Conservation (phyloP, 2,329 filamentous ascomycete species). For the Fusarium incarnatum region DNA sequence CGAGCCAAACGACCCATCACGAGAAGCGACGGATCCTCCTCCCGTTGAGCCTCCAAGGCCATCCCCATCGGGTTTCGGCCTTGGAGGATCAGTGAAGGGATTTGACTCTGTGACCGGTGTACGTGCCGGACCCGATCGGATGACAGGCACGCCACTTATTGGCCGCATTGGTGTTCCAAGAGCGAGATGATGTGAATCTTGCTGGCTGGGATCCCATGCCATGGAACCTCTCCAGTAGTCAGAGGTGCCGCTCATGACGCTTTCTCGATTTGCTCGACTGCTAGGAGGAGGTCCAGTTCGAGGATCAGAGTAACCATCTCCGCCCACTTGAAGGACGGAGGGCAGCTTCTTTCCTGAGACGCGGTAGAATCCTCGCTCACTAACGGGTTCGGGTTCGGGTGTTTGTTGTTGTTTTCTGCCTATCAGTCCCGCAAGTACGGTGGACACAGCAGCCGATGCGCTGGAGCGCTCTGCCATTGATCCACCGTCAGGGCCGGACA, state of each 20-base stretch:
- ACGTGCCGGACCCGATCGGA: conserved; percentile 73
- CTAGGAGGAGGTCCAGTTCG: conserved; percentile 6
- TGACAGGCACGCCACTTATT: conserved; percentile 69
- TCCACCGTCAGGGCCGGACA: conserved; percentile 30
- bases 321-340: conserved; percentile 70
- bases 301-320: conserved; percentile 70
- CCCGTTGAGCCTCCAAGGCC: conserved; percentile 41
- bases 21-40: conserved; percentile 34
- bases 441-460: conserved; percentile 56
- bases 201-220: conserved; percentile 54
- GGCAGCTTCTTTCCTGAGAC: conserved; percentile 74
- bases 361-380: conserved; percentile 71
- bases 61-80: conserved; percentile 44
- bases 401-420: conserved; percentile 52
- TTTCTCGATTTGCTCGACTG: conserved; percentile 49
- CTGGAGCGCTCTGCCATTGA: conserved; percentile 61
- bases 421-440: conserved; percentile 61
- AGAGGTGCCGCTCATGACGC: conserved; percentile 61
- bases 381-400: conserved; percentile 51
- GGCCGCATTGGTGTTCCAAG: conserved; percentile 70
- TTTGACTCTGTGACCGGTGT: conserved; percentile 69
- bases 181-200: conserved; percentile 58
- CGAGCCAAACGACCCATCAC: conserved; percentile 43
- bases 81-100: conserved; percentile 57
- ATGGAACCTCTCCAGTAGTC: conserved; percentile 67